Percentiles rank a stretch among this genome's conserved stretches.
phyloP scores from a whole-genome alignment of 2,329 filamentous ascomycete genomes.

The Meredithiella fracta region DNA sequence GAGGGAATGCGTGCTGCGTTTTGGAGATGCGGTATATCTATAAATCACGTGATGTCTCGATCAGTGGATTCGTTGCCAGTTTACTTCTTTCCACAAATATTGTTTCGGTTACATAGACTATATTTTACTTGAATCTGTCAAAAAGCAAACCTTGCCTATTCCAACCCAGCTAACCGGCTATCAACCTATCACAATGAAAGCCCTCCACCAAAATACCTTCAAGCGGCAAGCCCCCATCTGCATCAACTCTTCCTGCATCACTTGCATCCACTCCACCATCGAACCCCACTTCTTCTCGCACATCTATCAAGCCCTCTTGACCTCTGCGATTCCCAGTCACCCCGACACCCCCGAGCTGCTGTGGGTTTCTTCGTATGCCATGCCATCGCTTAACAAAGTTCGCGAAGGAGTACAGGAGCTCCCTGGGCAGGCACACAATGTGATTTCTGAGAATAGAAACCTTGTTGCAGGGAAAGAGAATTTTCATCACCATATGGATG shows the following conservation, averaged over 20 bases:
- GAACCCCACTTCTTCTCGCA: slow-evolving; percentile 8
- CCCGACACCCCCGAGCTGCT: background rate
- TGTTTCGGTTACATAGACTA: no score
- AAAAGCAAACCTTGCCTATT: background rate
- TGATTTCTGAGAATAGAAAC: background rate
- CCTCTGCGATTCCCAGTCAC: slow-evolving; percentile 2
- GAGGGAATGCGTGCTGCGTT: no score
- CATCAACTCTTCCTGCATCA: background rate
- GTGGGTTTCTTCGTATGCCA: background rate
- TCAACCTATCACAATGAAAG: slow-evolving; percentile 3
- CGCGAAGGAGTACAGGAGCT: background rate
- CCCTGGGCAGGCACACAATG: background rate
- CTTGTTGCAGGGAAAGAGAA: background rate
- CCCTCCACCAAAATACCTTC: slow-evolving; percentile 12
- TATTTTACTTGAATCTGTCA: no score
- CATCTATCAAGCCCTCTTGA: background rate
- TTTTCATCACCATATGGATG: background rate
- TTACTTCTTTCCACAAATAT: no score
- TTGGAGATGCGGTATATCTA: no score
- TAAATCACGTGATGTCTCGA: no score
- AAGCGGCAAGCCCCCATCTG: slow-evolving; percentile 8
- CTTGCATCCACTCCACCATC: background rate
- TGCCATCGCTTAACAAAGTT: background rate
- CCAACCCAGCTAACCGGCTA: background rate
- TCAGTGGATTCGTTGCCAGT: no score